Evolutionary conservation across 768 basidiomycete genomes (phyloP), one percentile per base, ranked within the genome.

Genomic region (Lactarius indigo): DNA sequence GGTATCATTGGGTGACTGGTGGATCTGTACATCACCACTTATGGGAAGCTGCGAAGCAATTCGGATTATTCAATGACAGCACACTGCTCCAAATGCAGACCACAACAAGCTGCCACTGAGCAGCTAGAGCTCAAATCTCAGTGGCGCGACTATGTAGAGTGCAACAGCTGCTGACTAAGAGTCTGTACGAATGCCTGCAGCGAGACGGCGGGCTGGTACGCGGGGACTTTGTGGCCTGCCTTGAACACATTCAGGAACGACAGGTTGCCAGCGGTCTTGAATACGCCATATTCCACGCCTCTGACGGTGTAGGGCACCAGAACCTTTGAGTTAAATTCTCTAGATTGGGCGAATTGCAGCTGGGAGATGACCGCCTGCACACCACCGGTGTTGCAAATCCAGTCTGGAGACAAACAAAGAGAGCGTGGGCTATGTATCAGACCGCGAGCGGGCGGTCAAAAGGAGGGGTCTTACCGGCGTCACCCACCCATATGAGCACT

Each of bases 401-500:
- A 82, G 70, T 83, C 81, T 41, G 20, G 4, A 63, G 78, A n/a
- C n/a, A n/a, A n/a, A n/a, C n/a, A n/a, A n/a, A 79, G 62, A 76
- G 83, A 6, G 83, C 67, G 30, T 80, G 69, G 4, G 78, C 79
- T 59, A 78, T 52, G 54, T 4, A 47, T 47, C n/a, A n/a, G n/a
- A 8, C n/a, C 23, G 44, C n/a, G 44, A 4, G n/a, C 5, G n/a
- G 4, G 9, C 10, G 8, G 44, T 5, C 44, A 1, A 17, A 47
- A 47, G 10, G 54, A 4, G 7, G 31, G 17, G 54, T 28, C 54
- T 7, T 61, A 61, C 33, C 60, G 6, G 47, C 47, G n/a, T 61
- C 81, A 12, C 84, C 84, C 60, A 80, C 78, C 65, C 83, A 78
- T 62, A 85, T 82, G 20, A 85, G 81, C 10, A 73, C 76, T 69